Conservation (phyloP, 345 rosid species). For the Gossypium arboreum region DNA sequence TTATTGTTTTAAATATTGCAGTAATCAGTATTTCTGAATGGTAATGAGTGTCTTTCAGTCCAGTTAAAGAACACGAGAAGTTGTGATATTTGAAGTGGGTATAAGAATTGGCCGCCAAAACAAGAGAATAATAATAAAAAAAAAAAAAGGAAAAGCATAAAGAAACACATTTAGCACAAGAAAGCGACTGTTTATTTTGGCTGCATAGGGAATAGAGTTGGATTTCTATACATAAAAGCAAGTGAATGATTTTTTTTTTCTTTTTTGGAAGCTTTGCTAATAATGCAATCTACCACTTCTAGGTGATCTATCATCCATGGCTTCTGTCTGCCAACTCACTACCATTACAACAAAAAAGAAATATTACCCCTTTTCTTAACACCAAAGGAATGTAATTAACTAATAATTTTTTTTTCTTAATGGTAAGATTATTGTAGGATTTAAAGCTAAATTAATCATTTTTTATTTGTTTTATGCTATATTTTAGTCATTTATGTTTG, state of each 20-base stretch:
- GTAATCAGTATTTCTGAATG: too few species aligned
- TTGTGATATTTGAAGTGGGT: conserved; percentile 21
- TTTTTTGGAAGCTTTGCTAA: conserved; percentile 24
- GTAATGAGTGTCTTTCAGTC: too few species aligned
- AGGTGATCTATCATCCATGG: conserved; percentile 27
- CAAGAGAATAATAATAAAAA: conserved; percentile 28
- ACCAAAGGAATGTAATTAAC: conserved; percentile 32
- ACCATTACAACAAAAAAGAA: conserved; percentile 22
- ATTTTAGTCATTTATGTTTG: too few species aligned
- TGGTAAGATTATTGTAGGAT: too few species aligned
- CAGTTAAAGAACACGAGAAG: too few species aligned
- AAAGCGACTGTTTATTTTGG: conserved; percentile 37
- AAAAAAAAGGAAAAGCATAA: conserved; percentile 44
- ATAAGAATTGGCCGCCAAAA: conserved; percentile 31
- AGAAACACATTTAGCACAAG: conserved; percentile 44
- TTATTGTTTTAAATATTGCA: too few species aligned
- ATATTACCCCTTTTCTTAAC: conserved; percentile 31
- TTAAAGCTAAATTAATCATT: too few species aligned
- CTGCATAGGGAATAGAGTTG: conserved; percentile 32
- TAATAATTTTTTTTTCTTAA: too few species aligned
- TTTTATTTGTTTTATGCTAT: too few species aligned
- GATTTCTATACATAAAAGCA: conserved; percentile 47
- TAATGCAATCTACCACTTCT: conserved; percentile 25
- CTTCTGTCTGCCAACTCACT: conserved; percentile 27
- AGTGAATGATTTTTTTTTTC: conserved; percentile 29